Percentiles rank a stretch among this genome's conserved stretches.
Conservation (phyloP, 140 eudicot species). For the Senecio squalidus region DNA sequence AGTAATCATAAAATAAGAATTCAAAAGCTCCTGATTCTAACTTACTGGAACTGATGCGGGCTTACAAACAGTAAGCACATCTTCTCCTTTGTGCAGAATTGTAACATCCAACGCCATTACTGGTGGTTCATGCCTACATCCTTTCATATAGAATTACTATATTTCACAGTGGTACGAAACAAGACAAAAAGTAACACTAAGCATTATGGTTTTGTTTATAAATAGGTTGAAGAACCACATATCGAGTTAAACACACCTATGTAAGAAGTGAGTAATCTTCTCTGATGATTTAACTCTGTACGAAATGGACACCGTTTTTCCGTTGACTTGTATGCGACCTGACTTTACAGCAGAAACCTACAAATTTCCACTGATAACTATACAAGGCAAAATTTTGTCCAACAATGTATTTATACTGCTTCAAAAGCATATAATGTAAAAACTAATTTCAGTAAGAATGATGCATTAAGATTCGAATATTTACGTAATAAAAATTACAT, state of each 20-base stretch:
- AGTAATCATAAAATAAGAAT: not conserved
- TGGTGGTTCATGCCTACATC: conserved; percentile 97
- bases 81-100: conserved; percentile 64
- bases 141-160: conserved; percentile 29
- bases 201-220: not conserved
- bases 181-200: conserved; percentile 3
- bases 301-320: conserved; percentile 56
- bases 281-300: conserved; percentile 74
- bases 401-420: not conserved
- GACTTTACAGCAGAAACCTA: conserved; percentile 85
- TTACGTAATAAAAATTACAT: not conserved
- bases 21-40: conserved; percentile 7
- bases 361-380: conserved; percentile 10
- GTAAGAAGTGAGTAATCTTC: conserved; percentile 95
- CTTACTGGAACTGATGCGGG: conserved; percentile 99
- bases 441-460: not conserved
- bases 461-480: not conserved
- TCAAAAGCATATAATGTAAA: not conserved
- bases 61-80: conserved; percentile 75
- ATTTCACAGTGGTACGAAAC: conserved; percentile 10
- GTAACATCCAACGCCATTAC: conserved; percentile 76
- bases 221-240: not conserved
- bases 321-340: conserved; percentile 96
- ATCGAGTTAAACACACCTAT: conserved; percentile 48
- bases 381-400: not conserved